These are phyloP conservation scores for Cardamine resedifolia DNA, from an alignment of 345 rosid genomes.

Conservation along the genomic window DNA sequence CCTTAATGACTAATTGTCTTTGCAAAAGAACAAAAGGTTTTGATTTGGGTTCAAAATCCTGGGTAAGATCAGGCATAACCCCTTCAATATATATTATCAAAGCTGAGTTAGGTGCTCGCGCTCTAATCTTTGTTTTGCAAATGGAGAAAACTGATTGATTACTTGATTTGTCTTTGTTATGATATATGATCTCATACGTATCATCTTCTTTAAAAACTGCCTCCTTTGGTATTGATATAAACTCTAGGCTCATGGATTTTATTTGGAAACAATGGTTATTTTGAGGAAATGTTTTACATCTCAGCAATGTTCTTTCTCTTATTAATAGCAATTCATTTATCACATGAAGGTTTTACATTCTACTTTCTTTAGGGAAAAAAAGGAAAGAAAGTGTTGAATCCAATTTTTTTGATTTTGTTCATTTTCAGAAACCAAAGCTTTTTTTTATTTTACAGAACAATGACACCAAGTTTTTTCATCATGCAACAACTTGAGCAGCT, in stretches of 20 bases:
- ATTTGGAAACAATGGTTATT: no score
- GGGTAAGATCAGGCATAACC: not conserved
- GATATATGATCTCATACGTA: slow-evolving; percentile 9
- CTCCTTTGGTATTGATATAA: no score
- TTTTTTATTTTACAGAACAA: slow-evolving; percentile 21
- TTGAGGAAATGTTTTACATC: slow-evolving; percentile 5
- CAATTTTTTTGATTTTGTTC: slow-evolving; percentile 12
- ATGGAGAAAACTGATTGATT: not conserved
- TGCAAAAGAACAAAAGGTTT: not conserved
- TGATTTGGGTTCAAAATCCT: not conserved
- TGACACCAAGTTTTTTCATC: slow-evolving; percentile 15
- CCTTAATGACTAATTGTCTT: slow-evolving; percentile 34
- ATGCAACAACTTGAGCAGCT: slow-evolving; percentile 77
- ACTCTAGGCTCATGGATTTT: no score
- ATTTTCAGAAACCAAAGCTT: not conserved
- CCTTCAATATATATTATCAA: not conserved
- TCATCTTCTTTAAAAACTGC: no score
- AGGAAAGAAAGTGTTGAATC: not conserved
- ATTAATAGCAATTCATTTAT: slow-evolving; percentile 1
- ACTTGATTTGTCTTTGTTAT: not conserved
- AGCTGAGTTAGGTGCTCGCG: no score
- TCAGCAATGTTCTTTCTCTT: not conserved
- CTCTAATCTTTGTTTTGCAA: slow-evolving; percentile 16
- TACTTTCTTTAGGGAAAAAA: not conserved
- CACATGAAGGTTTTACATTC: slow-evolving; percentile 13